Base-by-base conservation (phyloP, 2,329 filamentous ascomycete species). In the Epichloe uncinata region DNA sequence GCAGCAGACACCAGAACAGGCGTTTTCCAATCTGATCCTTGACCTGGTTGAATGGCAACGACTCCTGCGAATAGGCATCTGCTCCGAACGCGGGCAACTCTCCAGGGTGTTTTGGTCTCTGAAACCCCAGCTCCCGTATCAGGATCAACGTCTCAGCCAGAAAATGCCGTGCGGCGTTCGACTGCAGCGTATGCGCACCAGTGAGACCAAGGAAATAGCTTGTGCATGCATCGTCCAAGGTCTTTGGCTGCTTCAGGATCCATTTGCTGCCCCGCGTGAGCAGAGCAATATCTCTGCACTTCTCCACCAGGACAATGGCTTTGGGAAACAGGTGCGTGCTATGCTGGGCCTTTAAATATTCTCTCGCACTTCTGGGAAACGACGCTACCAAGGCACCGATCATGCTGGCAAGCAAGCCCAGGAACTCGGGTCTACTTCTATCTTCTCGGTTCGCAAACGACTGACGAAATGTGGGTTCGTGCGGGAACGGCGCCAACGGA, bases 1-100 rank as follows among this genome's bases (percentile, higher is more conserved):
- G 78, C 54, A 93, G 81, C 56, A 89, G 75, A 20, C 86, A 83
- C 82, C 89, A 95, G 63, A 94, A 95, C 40, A 95, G 82, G 54
- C 85, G 78, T 62, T 85, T 84, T 44, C 84, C 80, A 44, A 86
- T 77, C 64, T 89, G 83, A 58, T 83, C 79, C 59, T 82, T 81
- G 47, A 89, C 77, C 46, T 84, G 82, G 57, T 87, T 82, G 52
- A 85, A 78, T 0, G 73, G 69, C 42, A 71, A 66, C 5, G 66
- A 66, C 8, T 71, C 67, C 1, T 62, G 61, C 5, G 66, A 67
- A 50, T 60, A 66, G 5, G 61, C 56, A 50, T 71, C 67, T 38
- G 64, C 64, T 16, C 69, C 69, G 59, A 72, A 71, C 1, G 58
- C 68, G 8, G 61, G 66, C 49, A 63, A 58, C 40, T 66, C 68